Conservation (phyloP, 1,284 basidiomycete species). For the Lentinula novae-zelandiae region DNA sequence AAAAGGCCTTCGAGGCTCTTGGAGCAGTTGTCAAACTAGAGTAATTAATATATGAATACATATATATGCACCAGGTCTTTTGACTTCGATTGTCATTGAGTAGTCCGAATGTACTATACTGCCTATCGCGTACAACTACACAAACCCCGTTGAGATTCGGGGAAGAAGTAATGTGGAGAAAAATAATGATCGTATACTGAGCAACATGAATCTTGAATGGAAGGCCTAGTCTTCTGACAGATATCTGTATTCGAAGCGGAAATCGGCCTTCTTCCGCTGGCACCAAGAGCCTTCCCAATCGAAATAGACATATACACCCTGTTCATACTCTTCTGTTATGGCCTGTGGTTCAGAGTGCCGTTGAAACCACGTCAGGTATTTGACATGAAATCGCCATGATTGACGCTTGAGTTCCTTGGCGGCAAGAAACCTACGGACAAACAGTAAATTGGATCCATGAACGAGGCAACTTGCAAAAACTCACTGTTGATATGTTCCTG, state of each 20-base stretch:
- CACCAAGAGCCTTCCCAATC: constrained; percentile 99
- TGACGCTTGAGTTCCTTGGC: constrained; percentile 97
- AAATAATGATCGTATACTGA: constrained; percentile 12
- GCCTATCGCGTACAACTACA: not conserved
- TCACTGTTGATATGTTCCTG: constrained; percentile 95
- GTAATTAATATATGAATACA: constrained; percentile 33
- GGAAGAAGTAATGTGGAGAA: not conserved
- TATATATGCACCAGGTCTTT: not conserved
- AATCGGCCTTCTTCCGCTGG: constrained; percentile 97
- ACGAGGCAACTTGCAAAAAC: constrained; percentile 24
- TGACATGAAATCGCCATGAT: constrained; percentile 99
- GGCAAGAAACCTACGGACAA: constrained; percentile 74
- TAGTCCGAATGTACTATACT: not conserved
- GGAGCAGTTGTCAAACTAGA: constrained; percentile 88
- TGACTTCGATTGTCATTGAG: not conserved
- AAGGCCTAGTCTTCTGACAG: constrained; percentile 74
- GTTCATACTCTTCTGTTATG: constrained; percentile 99
- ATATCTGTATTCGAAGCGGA: constrained; percentile 94
- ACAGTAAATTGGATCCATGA: not conserved
- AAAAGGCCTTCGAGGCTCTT: constrained; percentile 85
- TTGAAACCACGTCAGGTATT: constrained; percentile 99
- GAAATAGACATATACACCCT: constrained; percentile 97
- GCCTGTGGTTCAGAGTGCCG: constrained; percentile 98
- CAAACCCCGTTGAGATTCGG: not conserved
- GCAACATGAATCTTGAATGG: constrained; percentile 12